Evolutionary conservation across 2,329 filamentous ascomycete genomes (phyloP).

Genomic region (Colletotrichum sp.): DNA sequence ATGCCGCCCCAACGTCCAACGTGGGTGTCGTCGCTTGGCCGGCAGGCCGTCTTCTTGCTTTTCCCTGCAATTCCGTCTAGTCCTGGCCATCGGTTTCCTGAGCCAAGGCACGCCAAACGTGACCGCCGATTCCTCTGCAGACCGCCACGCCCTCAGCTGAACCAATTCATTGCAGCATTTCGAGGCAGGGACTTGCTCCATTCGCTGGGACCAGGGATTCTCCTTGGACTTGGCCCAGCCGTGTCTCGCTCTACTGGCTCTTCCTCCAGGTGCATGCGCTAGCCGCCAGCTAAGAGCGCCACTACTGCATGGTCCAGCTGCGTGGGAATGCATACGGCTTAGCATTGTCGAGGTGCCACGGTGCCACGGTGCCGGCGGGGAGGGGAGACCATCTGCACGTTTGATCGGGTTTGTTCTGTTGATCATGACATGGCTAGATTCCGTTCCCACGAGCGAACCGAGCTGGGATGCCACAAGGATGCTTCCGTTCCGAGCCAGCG

Average conservation of each 20-base stretch:
- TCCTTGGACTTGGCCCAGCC: not conserved
- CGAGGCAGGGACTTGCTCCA: not conserved
- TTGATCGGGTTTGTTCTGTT: not conserved
- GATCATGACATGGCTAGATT: not conserved
- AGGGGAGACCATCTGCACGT: not conserved
- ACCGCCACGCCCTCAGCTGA: conserved; percentile 20
- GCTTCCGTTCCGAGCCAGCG: not conserved
- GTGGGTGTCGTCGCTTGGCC: not conserved
- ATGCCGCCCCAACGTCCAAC: not conserved
- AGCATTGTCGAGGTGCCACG: not conserved
- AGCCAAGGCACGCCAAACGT: not conserved
- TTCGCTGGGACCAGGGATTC: conserved; percentile 1
- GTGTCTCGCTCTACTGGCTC: conserved; percentile 12
- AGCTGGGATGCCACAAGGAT: not conserved
- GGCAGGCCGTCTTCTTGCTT: not conserved
- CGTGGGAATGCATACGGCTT: conserved; percentile 17
- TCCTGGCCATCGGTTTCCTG: not conserved
- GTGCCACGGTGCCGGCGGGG: conserved; percentile 9
- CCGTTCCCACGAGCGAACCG: not conserved
- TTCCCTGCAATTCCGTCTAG: not conserved
- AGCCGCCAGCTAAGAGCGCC: conserved; percentile 12
- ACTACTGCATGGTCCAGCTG: conserved; percentile 18
- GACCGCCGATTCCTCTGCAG: conserved; percentile 1
- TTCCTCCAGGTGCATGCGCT: conserved; percentile 10
- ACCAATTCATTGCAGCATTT: not conserved